phyloP scores from a whole-genome alignment of 2,329 filamentous ascomycete genomes.

The Byssoonygena ceratinophila region DNA sequence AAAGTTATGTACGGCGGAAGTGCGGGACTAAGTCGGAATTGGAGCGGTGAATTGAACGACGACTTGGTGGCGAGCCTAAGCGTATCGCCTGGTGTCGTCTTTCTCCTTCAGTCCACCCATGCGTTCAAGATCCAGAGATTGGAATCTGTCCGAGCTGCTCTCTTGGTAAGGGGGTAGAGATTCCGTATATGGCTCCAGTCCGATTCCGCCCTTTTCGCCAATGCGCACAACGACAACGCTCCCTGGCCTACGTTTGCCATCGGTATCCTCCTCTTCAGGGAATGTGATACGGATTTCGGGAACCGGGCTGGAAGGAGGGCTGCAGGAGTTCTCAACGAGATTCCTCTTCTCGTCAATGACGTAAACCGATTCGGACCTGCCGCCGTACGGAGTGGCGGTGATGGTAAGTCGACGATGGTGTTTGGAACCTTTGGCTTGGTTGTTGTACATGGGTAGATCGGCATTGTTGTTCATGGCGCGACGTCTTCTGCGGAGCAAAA shows the following conservation, averaged over 20 bases:
- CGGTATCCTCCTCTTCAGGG: conserved; percentile 76
- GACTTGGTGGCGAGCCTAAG: conserved; percentile 20
- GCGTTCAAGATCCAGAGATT: conserved; percentile 86
- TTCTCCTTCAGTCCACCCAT: conserved; percentile 95
- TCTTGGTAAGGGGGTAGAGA: conserved; percentile 84
- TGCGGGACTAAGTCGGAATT: neutral
- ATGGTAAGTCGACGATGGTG: conserved; percentile 51
- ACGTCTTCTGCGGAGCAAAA: conserved; percentile 61
- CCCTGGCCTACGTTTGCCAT: conserved; percentile 68
- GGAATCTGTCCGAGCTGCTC: conserved; percentile 67
- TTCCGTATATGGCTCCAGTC: conserved; percentile 70
- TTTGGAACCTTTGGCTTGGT: conserved; percentile 35
- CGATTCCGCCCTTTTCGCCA: conserved; percentile 72
- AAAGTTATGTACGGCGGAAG: neutral
- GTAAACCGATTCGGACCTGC: conserved; percentile 59
- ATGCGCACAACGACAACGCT: conserved; percentile 86
- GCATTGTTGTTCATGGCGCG: conserved; percentile 40
- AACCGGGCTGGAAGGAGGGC: conserved; percentile 69
- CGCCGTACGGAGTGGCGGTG: conserved; percentile 38
- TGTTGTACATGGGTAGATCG: conserved; percentile 41
- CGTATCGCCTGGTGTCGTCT: conserved; percentile 31
- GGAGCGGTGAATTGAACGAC: neutral
- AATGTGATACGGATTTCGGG: conserved; percentile 98
- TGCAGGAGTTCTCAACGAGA: conserved; percentile 64
- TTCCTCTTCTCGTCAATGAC: conserved; percentile 71